phyloP scores from a whole-genome alignment of 2,329 filamentous ascomycete genomes.

The Colletotrichum agaves region DNA sequence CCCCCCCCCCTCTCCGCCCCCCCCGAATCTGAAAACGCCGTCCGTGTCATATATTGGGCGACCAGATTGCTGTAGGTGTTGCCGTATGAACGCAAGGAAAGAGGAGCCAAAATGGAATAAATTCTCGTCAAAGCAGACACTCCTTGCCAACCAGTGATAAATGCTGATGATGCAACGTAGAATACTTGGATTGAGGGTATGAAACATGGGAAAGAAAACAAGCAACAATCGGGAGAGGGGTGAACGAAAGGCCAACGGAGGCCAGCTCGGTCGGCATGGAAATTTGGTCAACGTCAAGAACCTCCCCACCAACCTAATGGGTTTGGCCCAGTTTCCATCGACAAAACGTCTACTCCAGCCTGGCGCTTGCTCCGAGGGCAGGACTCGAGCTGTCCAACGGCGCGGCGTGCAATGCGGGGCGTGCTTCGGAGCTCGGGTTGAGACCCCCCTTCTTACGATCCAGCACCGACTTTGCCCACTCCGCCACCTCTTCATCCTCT shows the following conservation, averaged over 20 bases:
- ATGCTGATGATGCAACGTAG: conserved; percentile 35
- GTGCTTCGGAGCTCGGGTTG: conserved; percentile 59
- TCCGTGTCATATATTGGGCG: conserved; percentile 24
- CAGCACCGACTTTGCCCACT: conserved; percentile 82
- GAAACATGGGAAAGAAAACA: conserved; percentile 34
- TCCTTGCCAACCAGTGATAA: conserved; percentile 25
- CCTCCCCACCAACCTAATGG: conserved; percentile 35
- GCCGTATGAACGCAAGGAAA: background rate
- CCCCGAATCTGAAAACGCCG: conserved; percentile 11
- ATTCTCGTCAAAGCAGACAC: conserved; percentile 1
- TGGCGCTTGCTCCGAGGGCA: conserved; percentile 11
- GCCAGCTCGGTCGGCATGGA: conserved; percentile 34
- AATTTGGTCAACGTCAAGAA: conserved; percentile 19
- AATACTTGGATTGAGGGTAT: conserved; percentile 37
- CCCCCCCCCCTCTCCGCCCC: no score
- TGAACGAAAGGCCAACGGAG: conserved; percentile 30
- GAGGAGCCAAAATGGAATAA: background rate
- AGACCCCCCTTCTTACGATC: conserved; percentile 71
- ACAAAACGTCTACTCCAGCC: background rate
- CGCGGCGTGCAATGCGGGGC: conserved; percentile 88
- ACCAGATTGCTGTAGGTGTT: conserved; percentile 4
- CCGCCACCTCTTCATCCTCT: conserved; percentile 83
- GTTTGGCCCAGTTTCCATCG: background rate
- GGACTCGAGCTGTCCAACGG: conserved; percentile 76
- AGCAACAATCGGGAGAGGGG: background rate